phyloP scores from a whole-genome alignment of 352 stramenopile genomes.

The Phytophthora kernoviae region DNA sequence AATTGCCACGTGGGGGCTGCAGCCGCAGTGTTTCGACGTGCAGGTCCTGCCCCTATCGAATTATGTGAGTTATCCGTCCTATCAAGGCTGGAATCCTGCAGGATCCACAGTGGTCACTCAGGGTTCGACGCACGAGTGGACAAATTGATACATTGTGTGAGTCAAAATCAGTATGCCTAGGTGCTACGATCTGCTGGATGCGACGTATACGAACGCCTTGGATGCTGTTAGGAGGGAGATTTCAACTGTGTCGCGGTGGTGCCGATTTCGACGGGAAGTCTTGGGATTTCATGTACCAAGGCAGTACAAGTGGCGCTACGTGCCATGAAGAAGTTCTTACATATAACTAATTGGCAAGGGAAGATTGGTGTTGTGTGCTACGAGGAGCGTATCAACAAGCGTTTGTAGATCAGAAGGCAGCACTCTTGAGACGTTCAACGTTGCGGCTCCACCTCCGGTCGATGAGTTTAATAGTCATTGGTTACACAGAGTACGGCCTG shows the following conservation, averaged over 20 bases:
- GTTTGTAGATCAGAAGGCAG: conserved; percentile 24
- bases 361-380: conserved; percentile 43
- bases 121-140: conserved; percentile 39
- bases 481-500: not conserved
- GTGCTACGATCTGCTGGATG: conserved; percentile 35
- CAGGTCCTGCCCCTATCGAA: conserved; percentile 23
- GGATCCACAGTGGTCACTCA: conserved; percentile 40
- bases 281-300: conserved; percentile 33
- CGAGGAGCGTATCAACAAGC: conserved; percentile 31
- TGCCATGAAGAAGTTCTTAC: conserved; percentile 43
- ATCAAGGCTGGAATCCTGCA: conserved; percentile 9
- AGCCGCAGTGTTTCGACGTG: conserved; percentile 36
- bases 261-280: conserved; percentile 54
- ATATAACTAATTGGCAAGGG: conserved; percentile 40
- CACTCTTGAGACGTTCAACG: conserved; percentile 38
- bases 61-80: conserved; percentile 26
- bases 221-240: conserved; percentile 26
- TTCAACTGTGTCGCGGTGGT: conserved; percentile 40
- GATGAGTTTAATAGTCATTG: not conserved
- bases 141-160: conserved; percentile 49
- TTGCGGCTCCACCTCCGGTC: conserved; percentile 11
- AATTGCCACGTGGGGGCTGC: conserved; percentile 37
- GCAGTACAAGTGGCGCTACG: conserved; percentile 34
- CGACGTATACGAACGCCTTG: conserved; percentile 39
- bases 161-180: conserved; percentile 29